Evolutionary conservation across 352 stramenopile species (phyloP), one percentile per base, ranked within the genome.

Genomic region (Globisporangium lucens): DNA sequence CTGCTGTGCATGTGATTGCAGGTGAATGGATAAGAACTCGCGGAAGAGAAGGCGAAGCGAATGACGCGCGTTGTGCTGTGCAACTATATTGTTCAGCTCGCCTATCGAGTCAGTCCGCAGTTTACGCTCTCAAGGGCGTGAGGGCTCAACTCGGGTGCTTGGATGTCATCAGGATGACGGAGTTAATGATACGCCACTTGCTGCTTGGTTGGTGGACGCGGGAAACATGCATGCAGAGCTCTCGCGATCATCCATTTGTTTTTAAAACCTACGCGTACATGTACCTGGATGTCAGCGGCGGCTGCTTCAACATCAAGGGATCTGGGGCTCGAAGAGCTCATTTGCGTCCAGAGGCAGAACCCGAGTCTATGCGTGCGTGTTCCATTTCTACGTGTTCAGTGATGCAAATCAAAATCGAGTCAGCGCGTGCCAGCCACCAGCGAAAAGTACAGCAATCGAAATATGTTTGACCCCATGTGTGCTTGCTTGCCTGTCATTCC

Each of bases 351-450:
- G 41, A 12, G 17, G 4, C 17, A 24, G 20, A 7, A 12, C 20
- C 30, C 33, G 33, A 61, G 56, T 47, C 33, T 49, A 33, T 55
- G 22, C 58, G 58, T 63, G 58, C 24, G 22, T 53, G 57, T 63
- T 63, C 57, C 35, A 63, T 63, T 63, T 53, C 36, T 49, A 38
- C 33, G 30, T 30, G 33, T 33, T 61, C 33, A 33, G 33, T 4
- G 41, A 47, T 47, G 6, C 15, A 20, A 51, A 51, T 51, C 41
- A 22, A 51, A n/a, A 63, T 63, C 57, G 57, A 63, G 55, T 60
- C 55, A 60, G 55, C 8, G 29, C 29, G 6, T 12, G 7, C 4
- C 41, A 43, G 36, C 9, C 36, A 15, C 36, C 13, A 47, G 41
- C 41, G 41, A 47, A 47, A 47, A 51, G 36, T 12, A 17, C 36